Percentiles rank a stretch among this genome's conserved stretches.
phyloP scores from a whole-genome alignment of 2,329 filamentous ascomycete genomes.

The Fusarium coffeatum region DNA sequence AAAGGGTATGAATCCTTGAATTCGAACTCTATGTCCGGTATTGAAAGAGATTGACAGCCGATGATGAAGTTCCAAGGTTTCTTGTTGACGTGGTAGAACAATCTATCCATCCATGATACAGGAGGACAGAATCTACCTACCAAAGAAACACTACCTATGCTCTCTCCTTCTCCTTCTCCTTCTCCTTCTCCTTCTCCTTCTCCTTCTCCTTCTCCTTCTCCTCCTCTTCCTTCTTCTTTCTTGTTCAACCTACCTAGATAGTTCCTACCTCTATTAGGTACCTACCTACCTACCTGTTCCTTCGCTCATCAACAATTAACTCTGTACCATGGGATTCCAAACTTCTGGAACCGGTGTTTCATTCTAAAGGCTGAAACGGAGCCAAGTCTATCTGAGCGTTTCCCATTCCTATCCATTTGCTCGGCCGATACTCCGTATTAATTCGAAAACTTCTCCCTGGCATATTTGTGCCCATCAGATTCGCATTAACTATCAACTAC shows the following conservation, averaged over 20 bases:
- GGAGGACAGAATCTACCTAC: not conserved
- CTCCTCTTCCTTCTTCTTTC: not conserved
- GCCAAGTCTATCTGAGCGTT: conserved; percentile 9
- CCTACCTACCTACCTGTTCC: not conserved
- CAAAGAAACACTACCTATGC: not conserved
- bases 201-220: not conserved
- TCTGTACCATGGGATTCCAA: conserved; percentile 15
- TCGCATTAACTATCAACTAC: not conserved
- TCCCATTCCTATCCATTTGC: not conserved
- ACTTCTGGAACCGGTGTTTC: conserved; percentile 2
- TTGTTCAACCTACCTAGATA: not conserved
- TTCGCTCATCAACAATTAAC: not conserved
- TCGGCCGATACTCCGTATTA: conserved; percentile 2
- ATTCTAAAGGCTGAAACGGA: conserved; percentile 24
- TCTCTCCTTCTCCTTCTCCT: not conserved
- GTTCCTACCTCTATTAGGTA: not conserved
- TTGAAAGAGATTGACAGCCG: conserved; percentile 6
- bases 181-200: too few species aligned
- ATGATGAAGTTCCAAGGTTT: not conserved
- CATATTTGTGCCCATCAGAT: conserved; percentile 3
- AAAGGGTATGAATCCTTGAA: not conserved
- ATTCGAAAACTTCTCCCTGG: not conserved
- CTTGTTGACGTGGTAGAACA: not conserved
- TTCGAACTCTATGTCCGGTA: conserved; percentile 2
- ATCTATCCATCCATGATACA: not conserved